These are phyloP conservation scores for Irpex sp. DNA, from an alignment of 1,284 basidiomycete genomes.

Conservation along the genomic window DNA sequence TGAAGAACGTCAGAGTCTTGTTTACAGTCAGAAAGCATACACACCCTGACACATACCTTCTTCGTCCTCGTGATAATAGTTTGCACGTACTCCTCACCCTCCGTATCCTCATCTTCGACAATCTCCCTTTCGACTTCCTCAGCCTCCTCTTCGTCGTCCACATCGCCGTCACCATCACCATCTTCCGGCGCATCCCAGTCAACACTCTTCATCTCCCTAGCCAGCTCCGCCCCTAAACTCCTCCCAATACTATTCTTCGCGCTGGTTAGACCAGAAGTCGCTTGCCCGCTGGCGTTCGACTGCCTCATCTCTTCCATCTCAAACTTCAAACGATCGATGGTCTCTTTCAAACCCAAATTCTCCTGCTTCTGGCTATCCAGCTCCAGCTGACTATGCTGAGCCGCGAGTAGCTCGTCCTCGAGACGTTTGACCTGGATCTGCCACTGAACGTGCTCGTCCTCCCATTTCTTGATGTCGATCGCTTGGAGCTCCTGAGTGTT, in stretches of 20 bases:
- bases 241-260: slow-evolving; percentile 66
- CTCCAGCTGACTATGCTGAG: slow-evolving; percentile 65
- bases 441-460: slow-evolving; percentile 61
- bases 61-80: slow-evolving; percentile 80
- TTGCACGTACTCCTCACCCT: slow-evolving; percentile 73
- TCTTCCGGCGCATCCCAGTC: slow-evolving; percentile 39
- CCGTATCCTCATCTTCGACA: slow-evolving; percentile 47
- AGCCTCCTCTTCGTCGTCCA: slow-evolving; percentile 19
- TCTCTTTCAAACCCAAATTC: slow-evolving; percentile 87
- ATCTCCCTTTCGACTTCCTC: slow-evolving; percentile 44
- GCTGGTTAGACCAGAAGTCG: slow-evolving; percentile 34
- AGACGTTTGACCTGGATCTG: slow-evolving; percentile 65
- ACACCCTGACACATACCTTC: slow-evolving; percentile 44
- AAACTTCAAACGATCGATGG: slow-evolving; percentile 86
- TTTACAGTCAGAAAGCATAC: slow-evolving; percentile 1
- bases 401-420: slow-evolving; percentile 62
- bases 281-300: slow-evolving; percentile 35
- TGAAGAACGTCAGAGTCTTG: slow-evolving; percentile 2
- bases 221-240: slow-evolving; percentile 79
- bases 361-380: slow-evolving; percentile 90
- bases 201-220: slow-evolving; percentile 55
- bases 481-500: slow-evolving; percentile 57
- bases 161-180: slow-evolving; percentile 11
- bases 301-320: slow-evolving; percentile 87
- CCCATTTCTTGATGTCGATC: slow-evolving; percentile 59